Conservation (phyloP, 2,329 filamentous ascomycete genomes). For the Davidsoniella virescens region DNA sequence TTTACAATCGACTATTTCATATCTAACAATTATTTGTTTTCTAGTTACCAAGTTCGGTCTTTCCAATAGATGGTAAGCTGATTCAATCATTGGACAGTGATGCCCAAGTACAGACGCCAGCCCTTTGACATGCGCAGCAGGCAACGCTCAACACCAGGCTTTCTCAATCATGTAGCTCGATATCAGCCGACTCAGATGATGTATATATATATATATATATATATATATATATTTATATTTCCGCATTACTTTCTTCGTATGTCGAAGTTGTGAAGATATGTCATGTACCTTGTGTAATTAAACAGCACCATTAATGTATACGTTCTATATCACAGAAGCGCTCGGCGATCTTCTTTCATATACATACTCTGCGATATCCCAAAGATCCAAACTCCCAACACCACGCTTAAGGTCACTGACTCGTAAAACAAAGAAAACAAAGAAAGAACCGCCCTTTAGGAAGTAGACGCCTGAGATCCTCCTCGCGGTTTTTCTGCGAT, state of each 20-base stretch:
- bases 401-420: background rate
- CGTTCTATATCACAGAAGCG: background rate
- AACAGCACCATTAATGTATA: background rate
- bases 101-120: background rate
- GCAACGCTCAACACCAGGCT: too few relatives aligned
- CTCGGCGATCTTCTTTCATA: too few relatives aligned
- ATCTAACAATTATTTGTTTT: slow-evolving; percentile 19
- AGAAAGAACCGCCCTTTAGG: background rate
- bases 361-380: background rate
- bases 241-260: background rate
- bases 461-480: slow-evolving; percentile 9
- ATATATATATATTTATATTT: too few relatives aligned
- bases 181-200: too few relatives aligned
- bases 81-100: slow-evolving; percentile 15
- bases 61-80: slow-evolving; percentile 30
- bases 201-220: too few relatives aligned
- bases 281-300: too few relatives aligned
- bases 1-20: background rate
- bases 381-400: background rate
- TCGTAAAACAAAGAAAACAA: background rate
- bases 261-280: too few relatives aligned
- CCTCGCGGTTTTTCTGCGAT: slow-evolving; percentile 23
- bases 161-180: too few relatives aligned
- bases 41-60: slow-evolving; percentile 47
- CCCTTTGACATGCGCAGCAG: too few relatives aligned